Percentiles rank a stretch among this genome's conserved stretches.
Evolutionary conservation across 495 filamentous ascomycete species (phyloP).

Genomic region (Daldinia caldariorum): DNA sequence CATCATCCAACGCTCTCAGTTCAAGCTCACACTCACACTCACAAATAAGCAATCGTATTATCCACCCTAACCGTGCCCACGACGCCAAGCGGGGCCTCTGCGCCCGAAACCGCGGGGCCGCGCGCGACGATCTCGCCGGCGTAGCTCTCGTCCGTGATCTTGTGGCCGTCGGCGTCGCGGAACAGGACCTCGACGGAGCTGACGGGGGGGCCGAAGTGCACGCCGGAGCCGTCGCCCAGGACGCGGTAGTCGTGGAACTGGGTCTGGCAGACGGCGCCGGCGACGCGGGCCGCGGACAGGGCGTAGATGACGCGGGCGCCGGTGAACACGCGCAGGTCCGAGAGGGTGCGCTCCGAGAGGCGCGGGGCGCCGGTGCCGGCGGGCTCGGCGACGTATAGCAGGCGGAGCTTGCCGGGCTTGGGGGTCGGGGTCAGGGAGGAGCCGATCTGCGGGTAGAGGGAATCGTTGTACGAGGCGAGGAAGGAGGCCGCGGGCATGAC

Average conservation of each 20-base stretch:
- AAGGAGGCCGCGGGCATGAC: constrained; percentile 74
- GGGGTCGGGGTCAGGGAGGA: constrained; percentile 50
- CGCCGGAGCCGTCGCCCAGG: constrained; percentile 58
- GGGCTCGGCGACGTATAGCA: constrained; percentile 74
- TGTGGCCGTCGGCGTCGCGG: constrained; percentile 65
- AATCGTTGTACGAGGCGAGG: constrained; percentile 69
- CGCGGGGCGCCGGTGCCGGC: constrained; percentile 60
- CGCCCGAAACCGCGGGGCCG: constrained; percentile 74
- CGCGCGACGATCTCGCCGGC: constrained; percentile 73
- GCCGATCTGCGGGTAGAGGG: constrained; percentile 67
- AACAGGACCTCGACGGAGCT: constrained; percentile 82
- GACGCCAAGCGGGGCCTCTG: constrained; percentile 67
- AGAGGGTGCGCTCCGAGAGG: constrained; percentile 72
- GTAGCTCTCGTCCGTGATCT: constrained; percentile 66
- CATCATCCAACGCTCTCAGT: too few relatives aligned
- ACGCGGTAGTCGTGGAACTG: constrained; percentile 87
- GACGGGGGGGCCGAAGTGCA: constrained; percentile 85
- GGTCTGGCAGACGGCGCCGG: constrained; percentile 85
- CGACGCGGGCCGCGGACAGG: constrained; percentile 80
- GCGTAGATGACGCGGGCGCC: constrained; percentile 86
- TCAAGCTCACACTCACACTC: not conserved
- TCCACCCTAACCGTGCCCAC: constrained; percentile 64
- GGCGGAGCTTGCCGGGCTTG: constrained; percentile 76
- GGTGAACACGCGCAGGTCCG: constrained; percentile 81
- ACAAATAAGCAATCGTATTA: constrained; percentile 63